Conservation (phyloP, 441 rosid genomes). For the Jatropha podagrica region DNA sequence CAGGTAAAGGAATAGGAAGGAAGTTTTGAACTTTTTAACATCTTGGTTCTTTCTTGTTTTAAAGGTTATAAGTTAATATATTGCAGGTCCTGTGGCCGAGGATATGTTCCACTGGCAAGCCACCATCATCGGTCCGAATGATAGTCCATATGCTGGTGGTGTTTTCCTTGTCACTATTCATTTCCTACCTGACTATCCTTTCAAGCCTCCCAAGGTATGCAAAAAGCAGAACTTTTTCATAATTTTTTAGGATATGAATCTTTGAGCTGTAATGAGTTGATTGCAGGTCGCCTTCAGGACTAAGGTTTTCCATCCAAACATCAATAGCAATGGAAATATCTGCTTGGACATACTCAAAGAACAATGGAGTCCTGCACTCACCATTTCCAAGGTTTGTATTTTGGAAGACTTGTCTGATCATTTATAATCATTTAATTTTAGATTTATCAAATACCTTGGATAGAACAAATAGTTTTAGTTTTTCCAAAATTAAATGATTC, state of each 20-base stretch:
- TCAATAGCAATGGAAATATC: constrained; percentile 56
- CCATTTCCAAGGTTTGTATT: constrained; percentile 44
- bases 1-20: constrained; percentile 44
- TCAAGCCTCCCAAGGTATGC: constrained; percentile 77
- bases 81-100: constrained; percentile 72
- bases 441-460: too few relatives aligned
- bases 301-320: constrained; percentile 69
- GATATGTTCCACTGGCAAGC: constrained; percentile 95
- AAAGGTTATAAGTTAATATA: not conserved
- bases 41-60: constrained; percentile 7
- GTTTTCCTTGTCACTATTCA: constrained; percentile 78
- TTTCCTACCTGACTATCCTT: constrained; percentile 86
- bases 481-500: too few relatives aligned
- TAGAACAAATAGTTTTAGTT: too few relatives aligned
- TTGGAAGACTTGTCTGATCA: not conserved
- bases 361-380: constrained; percentile 59
- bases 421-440: too few relatives aligned
- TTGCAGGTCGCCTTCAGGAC: constrained; percentile 82
- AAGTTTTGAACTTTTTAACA: not conserved
- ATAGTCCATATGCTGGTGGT: constrained; percentile 83
- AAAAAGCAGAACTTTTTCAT: not conserved
- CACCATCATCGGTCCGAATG: constrained; percentile 79
- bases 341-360: constrained; percentile 65
- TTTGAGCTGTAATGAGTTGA: not conserved
- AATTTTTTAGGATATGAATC: too few relatives aligned